phyloP scores from a whole-genome alignment of 2,329 filamentous ascomycete species.

The Hypomyces rosellus region DNA sequence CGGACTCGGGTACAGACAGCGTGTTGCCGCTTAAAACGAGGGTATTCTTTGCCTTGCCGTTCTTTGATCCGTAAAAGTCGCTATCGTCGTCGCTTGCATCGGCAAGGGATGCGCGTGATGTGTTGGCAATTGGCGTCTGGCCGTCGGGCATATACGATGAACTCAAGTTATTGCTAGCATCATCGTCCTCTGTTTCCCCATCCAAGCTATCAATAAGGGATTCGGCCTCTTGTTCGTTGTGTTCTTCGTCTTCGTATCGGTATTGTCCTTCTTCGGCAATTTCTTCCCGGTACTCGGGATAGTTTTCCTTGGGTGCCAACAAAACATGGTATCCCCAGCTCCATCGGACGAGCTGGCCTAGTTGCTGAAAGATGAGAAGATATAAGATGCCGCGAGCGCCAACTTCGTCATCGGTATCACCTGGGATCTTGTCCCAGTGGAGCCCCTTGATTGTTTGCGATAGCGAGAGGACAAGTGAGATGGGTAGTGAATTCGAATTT shows the following conservation, averaged over 20 bases:
- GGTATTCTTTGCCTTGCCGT: slow-evolving; percentile 19
- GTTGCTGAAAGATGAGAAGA: slow-evolving; percentile 92
- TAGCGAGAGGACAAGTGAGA: slow-evolving; percentile 89
- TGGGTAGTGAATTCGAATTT: slow-evolving; percentile 96
- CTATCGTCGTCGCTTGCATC: slow-evolving; percentile 41
- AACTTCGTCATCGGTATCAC: slow-evolving; percentile 93
- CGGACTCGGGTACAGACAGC: slow-evolving; percentile 23
- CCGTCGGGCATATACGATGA: slow-evolving; percentile 50
- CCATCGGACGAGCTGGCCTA: slow-evolving; percentile 92
- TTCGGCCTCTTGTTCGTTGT: slow-evolving; percentile 37
- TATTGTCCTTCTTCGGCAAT: slow-evolving; percentile 54
- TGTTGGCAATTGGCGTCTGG: slow-evolving; percentile 46
- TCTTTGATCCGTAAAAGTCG: slow-evolving; percentile 22
- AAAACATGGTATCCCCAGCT: slow-evolving; percentile 97
- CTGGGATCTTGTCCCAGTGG: slow-evolving; percentile 86
- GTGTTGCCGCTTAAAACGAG: slow-evolving; percentile 21
- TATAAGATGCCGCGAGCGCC: slow-evolving; percentile 91
- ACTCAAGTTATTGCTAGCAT: slow-evolving; percentile 32
- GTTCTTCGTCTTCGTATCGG: slow-evolving; percentile 37
- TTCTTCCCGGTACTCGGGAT: slow-evolving; percentile 56
- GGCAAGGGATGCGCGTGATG: slow-evolving; percentile 43
- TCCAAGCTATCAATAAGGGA: slow-evolving; percentile 36
- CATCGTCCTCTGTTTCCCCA: slow-evolving; percentile 33
- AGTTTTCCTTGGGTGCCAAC: slow-evolving; percentile 74
- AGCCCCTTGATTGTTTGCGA: slow-evolving; percentile 87